Evolutionary conservation across 371 early-diverging fungal species (phyloP).

Genomic region (Haplosporangium sp.): DNA sequence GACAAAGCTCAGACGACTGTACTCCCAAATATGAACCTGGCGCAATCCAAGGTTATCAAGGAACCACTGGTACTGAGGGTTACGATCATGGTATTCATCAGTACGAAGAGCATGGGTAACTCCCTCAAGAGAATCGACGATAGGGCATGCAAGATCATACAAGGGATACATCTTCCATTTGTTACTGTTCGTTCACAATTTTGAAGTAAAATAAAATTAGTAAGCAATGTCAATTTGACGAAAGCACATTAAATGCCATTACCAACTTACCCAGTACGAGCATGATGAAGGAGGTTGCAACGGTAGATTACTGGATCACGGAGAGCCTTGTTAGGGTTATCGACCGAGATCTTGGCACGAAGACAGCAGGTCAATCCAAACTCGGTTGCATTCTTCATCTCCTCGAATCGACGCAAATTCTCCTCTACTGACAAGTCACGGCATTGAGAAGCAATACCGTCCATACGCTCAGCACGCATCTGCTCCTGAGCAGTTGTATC

Average conservation of each 20-base stretch:
- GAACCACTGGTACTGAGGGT: slow-evolving; percentile 99
- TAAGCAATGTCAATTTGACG: neutral
- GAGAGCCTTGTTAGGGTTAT: slow-evolving; percentile 96
- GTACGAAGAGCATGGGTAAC: slow-evolving; percentile 99
- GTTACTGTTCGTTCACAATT: slow-evolving; percentile 53
- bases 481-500: slow-evolving; percentile 94
- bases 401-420: slow-evolving; percentile 92
- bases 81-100: slow-evolving; percentile 99
- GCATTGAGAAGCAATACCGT: slow-evolving; percentile 89
- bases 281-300: slow-evolving; percentile 95
- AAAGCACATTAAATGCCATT: neutral
- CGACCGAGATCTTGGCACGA: slow-evolving; percentile 98
- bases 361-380: slow-evolving; percentile 90
- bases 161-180: slow-evolving; percentile 99
- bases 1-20: slow-evolving; percentile 96
- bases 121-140: slow-evolving; percentile 98
- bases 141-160: slow-evolving; percentile 99
- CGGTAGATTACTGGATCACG: slow-evolving; percentile 99
- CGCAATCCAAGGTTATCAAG: slow-evolving; percentile 91
- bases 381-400: slow-evolving; percentile 94
- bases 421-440: slow-evolving; percentile 92
- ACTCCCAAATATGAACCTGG: slow-evolving; percentile 92
- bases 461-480: slow-evolving; percentile 95
- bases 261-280: slow-evolving; percentile 79
- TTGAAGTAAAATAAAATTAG: neutral